Evolutionary conservation across 768 basidiomycete species (phyloP), one percentile per base, ranked within the genome.

Genomic region (Kockovaella imperatae): DNA sequence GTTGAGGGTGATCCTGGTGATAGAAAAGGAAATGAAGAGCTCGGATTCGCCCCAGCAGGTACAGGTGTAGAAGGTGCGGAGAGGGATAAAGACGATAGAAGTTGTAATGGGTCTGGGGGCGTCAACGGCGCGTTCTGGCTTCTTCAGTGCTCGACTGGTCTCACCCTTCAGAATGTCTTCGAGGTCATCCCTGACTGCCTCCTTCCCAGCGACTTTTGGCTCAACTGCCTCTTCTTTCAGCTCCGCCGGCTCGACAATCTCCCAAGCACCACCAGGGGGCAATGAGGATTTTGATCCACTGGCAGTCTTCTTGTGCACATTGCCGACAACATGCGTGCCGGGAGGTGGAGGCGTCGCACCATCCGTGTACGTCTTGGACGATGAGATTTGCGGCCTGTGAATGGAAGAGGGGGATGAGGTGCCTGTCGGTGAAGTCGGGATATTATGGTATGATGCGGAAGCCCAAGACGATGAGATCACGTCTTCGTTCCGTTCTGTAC

Each of bases 141-240:
- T 4, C 36, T 6, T 20, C 10, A 17, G 5, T 6, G 3, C 18
- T 17, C 29, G 8, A 13, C 14, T 10, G 4, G 18, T 65, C 70
- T 58, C 74, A 89, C 88, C 88, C 60, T 78, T 77, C 45, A 88
- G 78, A 48, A 93, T 80, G 47, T 84, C 82, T 20, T 83, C 79
- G 2, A 80, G 78, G 62, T 91, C 83, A 13, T 75, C 72, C 54
- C 82, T 80, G 45, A 91, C 72, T 24, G 74, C 76, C 73, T 67
- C 71, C 77, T 82, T 62, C 1, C 68, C 68, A 14, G 52, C 58
- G 35, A 54, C 62, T 3, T 26, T 23, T 0, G 55, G 55, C 20
- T 39, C 34, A 1, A 53, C 18, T 4, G 20, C 17, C 42, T 53
- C 54, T 38, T 53, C 52, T 42, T 29, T 34, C 47, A 57, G 21